These are phyloP conservation scores for Auricularia sp. DNA, from an alignment of 768 basidiomycete species.

Conservation along the genomic window DNA sequence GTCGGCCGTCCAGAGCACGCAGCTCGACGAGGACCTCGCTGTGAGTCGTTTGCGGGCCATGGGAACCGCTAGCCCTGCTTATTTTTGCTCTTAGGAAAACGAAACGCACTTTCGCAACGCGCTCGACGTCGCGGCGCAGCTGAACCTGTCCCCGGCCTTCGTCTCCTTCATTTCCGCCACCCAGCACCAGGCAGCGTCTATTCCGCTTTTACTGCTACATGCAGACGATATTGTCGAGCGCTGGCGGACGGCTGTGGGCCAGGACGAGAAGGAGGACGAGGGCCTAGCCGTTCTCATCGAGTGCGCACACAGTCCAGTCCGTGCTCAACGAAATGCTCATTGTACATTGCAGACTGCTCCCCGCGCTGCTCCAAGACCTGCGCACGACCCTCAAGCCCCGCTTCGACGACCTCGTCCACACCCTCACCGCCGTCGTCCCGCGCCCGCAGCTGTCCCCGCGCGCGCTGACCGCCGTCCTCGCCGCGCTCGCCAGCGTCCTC, in stretches of 20 bases:
- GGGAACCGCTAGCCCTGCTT: neutral
- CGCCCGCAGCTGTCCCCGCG: conserved; percentile 44
- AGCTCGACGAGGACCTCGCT: conserved; percentile 50
- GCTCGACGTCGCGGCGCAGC: conserved; percentile 64
- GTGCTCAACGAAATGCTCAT: conserved; percentile 8
- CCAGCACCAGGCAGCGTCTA: conserved; percentile 53
- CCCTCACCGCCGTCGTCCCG: conserved; percentile 46
- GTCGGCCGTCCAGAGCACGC: conserved; percentile 41
- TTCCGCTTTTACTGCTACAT: conserved; percentile 77
- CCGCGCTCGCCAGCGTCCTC: conserved; percentile 60
- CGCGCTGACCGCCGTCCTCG: conserved; percentile 51
- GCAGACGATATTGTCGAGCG: conserved; percentile 56
- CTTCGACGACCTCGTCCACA: conserved; percentile 44
- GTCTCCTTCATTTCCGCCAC: conserved; percentile 55
- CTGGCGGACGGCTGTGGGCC: conserved; percentile 46
- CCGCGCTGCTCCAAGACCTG: conserved; percentile 70
- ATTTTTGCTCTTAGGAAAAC: conserved; percentile 43
- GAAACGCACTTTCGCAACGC: conserved; percentile 71
- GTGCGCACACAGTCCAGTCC: too few relatives aligned
- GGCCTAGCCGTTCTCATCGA: conserved; percentile 64
- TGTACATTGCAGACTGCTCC: conserved; percentile 45
- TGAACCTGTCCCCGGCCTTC: conserved; percentile 71
- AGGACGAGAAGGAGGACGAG: conserved; percentile 43
- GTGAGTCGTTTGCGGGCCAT: conserved; percentile 27
- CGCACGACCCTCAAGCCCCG: conserved; percentile 62